Evolutionary conservation across 495 filamentous ascomycete genomes (phyloP).

Genomic region (Penicillium antarcticum): DNA sequence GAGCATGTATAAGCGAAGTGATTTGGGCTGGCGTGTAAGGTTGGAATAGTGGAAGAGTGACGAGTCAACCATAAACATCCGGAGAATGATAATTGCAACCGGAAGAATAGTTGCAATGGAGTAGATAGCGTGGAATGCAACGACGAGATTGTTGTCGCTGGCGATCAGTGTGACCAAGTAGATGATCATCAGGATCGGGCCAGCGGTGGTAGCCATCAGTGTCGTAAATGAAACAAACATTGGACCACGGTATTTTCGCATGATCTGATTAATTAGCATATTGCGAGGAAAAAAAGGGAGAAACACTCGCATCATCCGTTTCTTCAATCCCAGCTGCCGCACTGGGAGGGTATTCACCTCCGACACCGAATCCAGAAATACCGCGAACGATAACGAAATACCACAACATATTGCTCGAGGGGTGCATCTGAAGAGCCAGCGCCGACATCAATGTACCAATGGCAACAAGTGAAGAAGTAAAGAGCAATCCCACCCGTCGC

Average conservation of each 20-base stretch:
- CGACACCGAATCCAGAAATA: slow-evolving; percentile 32
- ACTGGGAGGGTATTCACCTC: slow-evolving; percentile 35
- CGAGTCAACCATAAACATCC: slow-evolving; percentile 34
- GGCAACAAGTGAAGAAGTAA: slow-evolving; percentile 30
- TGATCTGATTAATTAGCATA: slow-evolving; percentile 9
- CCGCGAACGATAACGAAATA: slow-evolving; percentile 33
- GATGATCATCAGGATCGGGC: slow-evolving; percentile 32
- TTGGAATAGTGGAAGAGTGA: slow-evolving; percentile 31
- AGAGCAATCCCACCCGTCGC: slow-evolving; percentile 26
- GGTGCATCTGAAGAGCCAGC: slow-evolving; percentile 29
- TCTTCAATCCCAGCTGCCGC: slow-evolving; percentile 34
- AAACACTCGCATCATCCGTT: slow-evolving; percentile 23
- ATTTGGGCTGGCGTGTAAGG: slow-evolving; percentile 18
- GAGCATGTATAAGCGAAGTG: slow-evolving; percentile 21
- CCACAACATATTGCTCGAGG: slow-evolving; percentile 34
- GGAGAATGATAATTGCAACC: slow-evolving; percentile 24
- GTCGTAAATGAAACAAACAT: slow-evolving; percentile 36
- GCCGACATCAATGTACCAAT: slow-evolving; percentile 34
- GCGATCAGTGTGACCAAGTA: slow-evolving; percentile 32
- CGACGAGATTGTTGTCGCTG: slow-evolving; percentile 29
- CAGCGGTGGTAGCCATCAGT: slow-evolving; percentile 31
- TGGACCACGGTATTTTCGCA: slow-evolving; percentile 26
- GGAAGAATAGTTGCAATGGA: slow-evolving; percentile 32
- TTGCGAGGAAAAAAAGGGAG: rapidly evolving
- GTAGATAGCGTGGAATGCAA: slow-evolving; percentile 33